Base-by-base conservation (phyloP, 164 flowering plant genomes). In the Nymphaea colorata region DNA sequence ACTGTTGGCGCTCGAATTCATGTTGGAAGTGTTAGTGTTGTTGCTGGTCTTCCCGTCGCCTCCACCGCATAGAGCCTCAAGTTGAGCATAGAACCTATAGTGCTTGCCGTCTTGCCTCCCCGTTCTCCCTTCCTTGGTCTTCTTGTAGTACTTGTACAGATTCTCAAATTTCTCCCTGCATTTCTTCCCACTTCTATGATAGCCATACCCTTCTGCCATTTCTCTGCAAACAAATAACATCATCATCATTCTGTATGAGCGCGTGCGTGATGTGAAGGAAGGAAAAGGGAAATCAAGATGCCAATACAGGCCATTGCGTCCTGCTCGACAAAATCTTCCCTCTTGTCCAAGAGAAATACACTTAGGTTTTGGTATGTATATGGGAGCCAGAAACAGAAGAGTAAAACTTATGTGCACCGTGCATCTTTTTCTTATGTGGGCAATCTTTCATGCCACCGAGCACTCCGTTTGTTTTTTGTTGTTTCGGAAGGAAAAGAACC, bases 101-200 rank as follows among this genome's bases (percentile, higher is more conserved):
- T 91, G 86, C 73, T 94, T 94, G 6, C 98, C 98, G 74, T 91
- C 98, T 81, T 94, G 98, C 75, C 97, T 82, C 6, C 98, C 97
- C n/a, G 97, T 91, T 71, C 87, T 91, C 6, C 98, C 96, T 79
- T 91, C 98, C 68, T 88, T 94, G 18, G 97, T 91, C 85, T 94
- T 94, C 81, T 89, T 94, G 78, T 94, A 94, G 69, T 94, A 94
- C 72, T 94, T 94, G 85, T 94, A 94, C 78, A 94, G 75, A 75
- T 94, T 94, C 73, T 94, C 98, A 71, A 93, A 88, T 65, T 93
- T 93, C 76, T 93, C 98, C 70, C 98, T 89, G 76, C 98, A 93
- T 84, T 94, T 91, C 79, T 94, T 94, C 43, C 97, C 96, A 76
- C 89, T 91, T 67, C 98, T 87, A 77, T 87, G 97, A 65, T 87